Conservation (phyloP, 805 yeast genomes). For the Pichia eremophila region DNA sequence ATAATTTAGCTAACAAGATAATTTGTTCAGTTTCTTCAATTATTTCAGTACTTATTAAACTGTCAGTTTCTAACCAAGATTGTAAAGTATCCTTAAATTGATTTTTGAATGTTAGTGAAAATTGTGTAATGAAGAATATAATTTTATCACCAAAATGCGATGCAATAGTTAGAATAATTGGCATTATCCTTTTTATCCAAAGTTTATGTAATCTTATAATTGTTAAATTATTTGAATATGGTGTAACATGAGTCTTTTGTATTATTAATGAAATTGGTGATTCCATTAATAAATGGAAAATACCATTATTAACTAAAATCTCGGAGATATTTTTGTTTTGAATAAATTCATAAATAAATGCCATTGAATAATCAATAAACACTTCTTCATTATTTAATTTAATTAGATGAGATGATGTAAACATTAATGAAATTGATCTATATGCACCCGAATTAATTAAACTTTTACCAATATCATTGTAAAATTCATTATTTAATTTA, state of each 20-base stretch:
- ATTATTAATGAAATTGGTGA: constrained; percentile 62
- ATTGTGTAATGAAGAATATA: constrained; percentile 55
- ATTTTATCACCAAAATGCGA: constrained; percentile 55
- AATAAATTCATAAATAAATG: constrained; percentile 61
- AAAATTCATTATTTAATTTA: constrained; percentile 38
- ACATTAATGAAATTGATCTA: constrained; percentile 52
- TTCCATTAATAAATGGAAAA: constrained; percentile 60
- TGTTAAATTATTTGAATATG: constrained; percentile 28
- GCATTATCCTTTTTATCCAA: constrained; percentile 82
- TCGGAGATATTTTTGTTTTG: constrained; percentile 56
- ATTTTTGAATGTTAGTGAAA: constrained; percentile 50
- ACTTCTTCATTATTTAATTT: constrained; percentile 54
- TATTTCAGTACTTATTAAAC: constrained; percentile 37
- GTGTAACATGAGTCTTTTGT: constrained; percentile 53
- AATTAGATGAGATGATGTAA: constrained; percentile 56
- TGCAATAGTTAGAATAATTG: constrained; percentile 52
- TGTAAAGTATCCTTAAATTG: constrained; percentile 58
- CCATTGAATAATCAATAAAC: constrained; percentile 63
- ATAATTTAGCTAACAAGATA: constrained; percentile 49
- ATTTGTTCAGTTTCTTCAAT: constrained; percentile 64
- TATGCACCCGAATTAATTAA: constrained; percentile 53
- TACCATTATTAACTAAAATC: constrained; percentile 50
- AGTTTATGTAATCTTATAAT: constrained; percentile 42
- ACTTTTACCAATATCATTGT: constrained; percentile 39
- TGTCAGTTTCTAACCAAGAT: constrained; percentile 52